Evolutionary conservation across 768 basidiomycete species (phyloP).

Genomic region (Pleurotus salmoneostramineus): DNA sequence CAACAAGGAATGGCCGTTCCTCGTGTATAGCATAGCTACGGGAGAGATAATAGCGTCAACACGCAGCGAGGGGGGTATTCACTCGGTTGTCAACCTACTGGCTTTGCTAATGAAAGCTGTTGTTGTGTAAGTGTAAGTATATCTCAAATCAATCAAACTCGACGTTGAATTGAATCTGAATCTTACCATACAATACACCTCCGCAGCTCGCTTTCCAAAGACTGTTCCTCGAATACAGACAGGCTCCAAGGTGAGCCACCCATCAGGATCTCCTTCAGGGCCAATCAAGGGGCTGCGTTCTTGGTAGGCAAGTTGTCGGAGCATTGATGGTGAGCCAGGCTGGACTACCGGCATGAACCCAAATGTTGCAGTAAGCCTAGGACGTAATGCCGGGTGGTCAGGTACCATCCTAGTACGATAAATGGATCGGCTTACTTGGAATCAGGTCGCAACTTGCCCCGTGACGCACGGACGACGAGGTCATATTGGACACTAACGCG

Average conservation of each 20-base stretch:
- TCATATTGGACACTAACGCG: conserved; percentile 34
- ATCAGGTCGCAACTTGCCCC: conserved; percentile 29
- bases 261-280: conserved; percentile 33
- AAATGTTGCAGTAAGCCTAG: conserved; percentile 25
- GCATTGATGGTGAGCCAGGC: conserved; percentile 25
- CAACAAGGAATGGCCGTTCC: conserved; percentile 34
- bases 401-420: background rate
- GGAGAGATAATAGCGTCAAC: background rate
- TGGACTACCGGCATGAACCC: conserved; percentile 28
- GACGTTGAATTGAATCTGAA: background rate
- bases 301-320: conserved; percentile 31
- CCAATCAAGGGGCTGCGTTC: conserved; percentile 28
- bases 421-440: conserved; percentile 21
- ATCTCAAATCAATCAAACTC: background rate
- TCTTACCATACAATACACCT: conserved; percentile 30
- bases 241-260: conserved; percentile 29
- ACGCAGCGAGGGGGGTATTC: background rate
- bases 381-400: background rate
- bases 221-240: conserved; percentile 23
- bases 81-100: conserved; percentile 21
- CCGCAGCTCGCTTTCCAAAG: conserved; percentile 22
- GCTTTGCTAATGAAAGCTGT: conserved; percentile 35
- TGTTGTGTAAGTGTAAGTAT: conserved; percentile 1
- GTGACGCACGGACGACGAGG: conserved; percentile 23
- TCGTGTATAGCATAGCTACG: conserved; percentile 36